phyloP scores from a whole-genome alignment of 768 basidiomycete genomes.

The Boletus coccyginus region DNA sequence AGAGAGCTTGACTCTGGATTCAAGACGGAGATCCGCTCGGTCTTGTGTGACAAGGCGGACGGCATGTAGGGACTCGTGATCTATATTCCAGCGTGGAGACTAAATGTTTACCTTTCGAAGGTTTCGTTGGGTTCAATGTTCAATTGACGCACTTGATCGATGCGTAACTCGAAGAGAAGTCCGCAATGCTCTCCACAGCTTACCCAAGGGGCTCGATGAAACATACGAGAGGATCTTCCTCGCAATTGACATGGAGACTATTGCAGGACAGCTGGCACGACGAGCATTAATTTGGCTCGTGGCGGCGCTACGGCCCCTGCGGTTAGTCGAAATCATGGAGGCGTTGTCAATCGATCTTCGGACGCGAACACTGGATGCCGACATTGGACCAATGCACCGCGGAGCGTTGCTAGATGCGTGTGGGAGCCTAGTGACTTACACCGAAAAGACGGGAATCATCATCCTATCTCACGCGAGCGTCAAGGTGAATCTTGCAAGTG shows the following conservation, averaged over 20 bases:
- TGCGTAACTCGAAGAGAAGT: slow-evolving; percentile 1
- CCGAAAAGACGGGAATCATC: not conserved
- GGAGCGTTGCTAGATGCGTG: slow-evolving; percentile 4
- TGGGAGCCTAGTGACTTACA: slow-evolving; percentile 7
- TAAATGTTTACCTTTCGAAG: not conserved
- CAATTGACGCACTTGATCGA: not conserved
- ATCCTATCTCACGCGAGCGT: slow-evolving; percentile 5
- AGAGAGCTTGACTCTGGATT: not conserved
- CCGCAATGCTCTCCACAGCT: not conserved
- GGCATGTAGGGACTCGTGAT: not conserved
- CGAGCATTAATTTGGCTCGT: slow-evolving; percentile 1
- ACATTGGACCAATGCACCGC: slow-evolving; percentile 1
- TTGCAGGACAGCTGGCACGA: not conserved
- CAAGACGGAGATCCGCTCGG: not conserved
- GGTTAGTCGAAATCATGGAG: not conserved
- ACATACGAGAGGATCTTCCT: slow-evolving; percentile 4
- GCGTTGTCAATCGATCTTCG: not conserved
- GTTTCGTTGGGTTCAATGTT: slow-evolving; percentile 5
- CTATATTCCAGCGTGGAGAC: not conserved
- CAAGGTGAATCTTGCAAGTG: not conserved
- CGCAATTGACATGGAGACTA: not conserved
- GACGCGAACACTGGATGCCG: not conserved
- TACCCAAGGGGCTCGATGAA: not conserved
- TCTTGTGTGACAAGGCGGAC: not conserved
- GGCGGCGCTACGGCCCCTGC: not conserved